Evolutionary conservation across 306 rosid genomes (phyloP).

Genomic region (Nissolia schottii): DNA sequence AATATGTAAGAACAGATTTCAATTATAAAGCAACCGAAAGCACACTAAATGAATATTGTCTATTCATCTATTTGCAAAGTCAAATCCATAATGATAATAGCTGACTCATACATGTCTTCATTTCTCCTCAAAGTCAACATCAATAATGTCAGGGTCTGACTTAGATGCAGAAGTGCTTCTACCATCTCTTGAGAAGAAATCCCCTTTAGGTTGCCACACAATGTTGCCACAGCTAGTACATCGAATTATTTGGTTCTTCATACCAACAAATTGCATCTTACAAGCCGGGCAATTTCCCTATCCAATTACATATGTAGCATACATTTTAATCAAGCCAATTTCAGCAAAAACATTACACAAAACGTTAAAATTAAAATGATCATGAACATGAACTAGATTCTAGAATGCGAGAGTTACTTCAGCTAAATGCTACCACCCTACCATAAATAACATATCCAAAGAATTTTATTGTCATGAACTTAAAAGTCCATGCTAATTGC

Average conservation of each 20-base stretch:
- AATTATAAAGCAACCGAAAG: background rate
- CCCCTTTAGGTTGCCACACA: conserved; percentile 95
- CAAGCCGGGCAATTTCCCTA: conserved; percentile 97
- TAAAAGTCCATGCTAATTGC: background rate
- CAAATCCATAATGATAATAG: conserved; percentile 1
- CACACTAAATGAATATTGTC: background rate
- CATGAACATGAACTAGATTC: too few species aligned
- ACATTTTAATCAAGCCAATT: conserved; percentile 12
- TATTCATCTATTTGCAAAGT: conserved; percentile 5
- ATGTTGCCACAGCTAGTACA: conserved; percentile 83
- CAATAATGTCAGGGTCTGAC: conserved; percentile 73
- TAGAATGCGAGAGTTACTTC: background rate
- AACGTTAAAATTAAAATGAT: background rate
- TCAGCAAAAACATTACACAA: background rate
- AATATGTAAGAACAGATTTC: conserved; percentile 9
- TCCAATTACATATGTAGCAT: conserved; percentile 4
- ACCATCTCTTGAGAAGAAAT: conserved; percentile 50
- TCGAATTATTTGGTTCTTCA: conserved; percentile 72
- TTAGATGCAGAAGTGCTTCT: conserved; percentile 46
- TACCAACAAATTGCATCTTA: conserved; percentile 74
- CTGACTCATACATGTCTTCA: conserved; percentile 25
- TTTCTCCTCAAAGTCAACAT: conserved; percentile 95
- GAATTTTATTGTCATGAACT: background rate
- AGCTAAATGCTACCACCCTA: background rate
- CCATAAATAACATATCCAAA: background rate